Evolutionary conservation across 306 rosid genomes (phyloP).

Genomic region (Vicia villosa): DNA sequence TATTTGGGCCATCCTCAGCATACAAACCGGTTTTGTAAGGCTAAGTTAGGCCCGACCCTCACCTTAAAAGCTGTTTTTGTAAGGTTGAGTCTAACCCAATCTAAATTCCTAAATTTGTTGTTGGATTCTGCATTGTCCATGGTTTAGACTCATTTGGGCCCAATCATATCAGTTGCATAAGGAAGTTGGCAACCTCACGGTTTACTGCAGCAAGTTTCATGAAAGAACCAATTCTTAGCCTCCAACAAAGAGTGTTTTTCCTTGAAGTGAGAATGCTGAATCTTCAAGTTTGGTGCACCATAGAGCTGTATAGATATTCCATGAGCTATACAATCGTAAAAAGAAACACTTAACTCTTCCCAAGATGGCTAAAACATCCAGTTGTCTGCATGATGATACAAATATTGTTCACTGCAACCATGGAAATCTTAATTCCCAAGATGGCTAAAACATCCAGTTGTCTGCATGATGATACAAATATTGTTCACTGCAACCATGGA

Average conservation of each 20-base stretch:
- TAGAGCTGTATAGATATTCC: conserved; percentile 24
- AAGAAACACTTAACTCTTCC: neutral
- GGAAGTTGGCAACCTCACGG: conserved; percentile 17
- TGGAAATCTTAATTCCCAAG: conserved; percentile 7
- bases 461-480: conserved; percentile 2
- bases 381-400: conserved; percentile 11
- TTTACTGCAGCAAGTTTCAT: conserved; percentile 16
- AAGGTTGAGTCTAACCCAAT: too few relatives aligned
- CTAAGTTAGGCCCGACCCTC: too few relatives aligned
- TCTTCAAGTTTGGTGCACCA: neutral
- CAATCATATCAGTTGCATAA: conserved; percentile 17
- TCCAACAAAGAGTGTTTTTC: conserved; percentile 10
- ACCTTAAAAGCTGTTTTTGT: too few relatives aligned
- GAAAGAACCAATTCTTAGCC: conserved; percentile 12
- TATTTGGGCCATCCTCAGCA: too few relatives aligned
- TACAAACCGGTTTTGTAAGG: too few relatives aligned
- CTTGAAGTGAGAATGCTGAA: neutral
- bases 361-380: neutral
- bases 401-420: neutral
- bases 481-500: neutral
- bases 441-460: neutral
- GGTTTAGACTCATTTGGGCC: too few relatives aligned
- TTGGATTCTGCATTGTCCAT: too few relatives aligned
- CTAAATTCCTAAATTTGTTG: too few relatives aligned
- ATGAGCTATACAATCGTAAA: neutral